phyloP scores from a whole-genome alignment of 371 early-diverging fungal species.

The Mucor piriformis region DNA sequence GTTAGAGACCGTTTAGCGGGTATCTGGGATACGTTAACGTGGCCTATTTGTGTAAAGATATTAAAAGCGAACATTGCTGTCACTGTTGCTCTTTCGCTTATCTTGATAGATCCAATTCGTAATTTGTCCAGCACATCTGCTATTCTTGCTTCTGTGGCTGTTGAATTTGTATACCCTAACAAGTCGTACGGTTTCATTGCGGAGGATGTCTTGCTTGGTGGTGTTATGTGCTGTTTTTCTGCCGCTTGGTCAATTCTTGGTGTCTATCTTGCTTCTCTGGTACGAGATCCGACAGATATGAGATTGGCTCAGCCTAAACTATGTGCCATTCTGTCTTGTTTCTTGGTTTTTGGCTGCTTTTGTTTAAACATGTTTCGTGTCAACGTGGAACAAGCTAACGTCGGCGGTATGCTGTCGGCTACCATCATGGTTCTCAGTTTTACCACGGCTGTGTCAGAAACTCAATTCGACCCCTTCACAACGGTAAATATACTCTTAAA shows the following conservation, averaged over 20 bases:
- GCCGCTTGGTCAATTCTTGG: conserved; percentile 46
- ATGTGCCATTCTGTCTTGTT: conserved; percentile 30
- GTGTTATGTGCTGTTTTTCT: conserved; percentile 44
- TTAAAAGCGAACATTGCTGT: conserved; percentile 50
- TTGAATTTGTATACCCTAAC: conserved; percentile 49
- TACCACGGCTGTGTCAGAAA: conserved; percentile 34
- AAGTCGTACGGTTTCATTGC: conserved; percentile 46
- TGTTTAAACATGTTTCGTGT: conserved; percentile 40
- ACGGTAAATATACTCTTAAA: conserved; percentile 24
- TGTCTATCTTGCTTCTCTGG: conserved; percentile 35
- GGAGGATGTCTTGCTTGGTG: conserved; percentile 43
- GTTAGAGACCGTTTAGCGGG: conserved; percentile 35
- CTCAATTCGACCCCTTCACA: conserved; percentile 23
- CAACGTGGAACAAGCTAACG: conserved; percentile 48
- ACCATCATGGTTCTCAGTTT: conserved; percentile 46
- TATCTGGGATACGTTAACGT: conserved; percentile 41
- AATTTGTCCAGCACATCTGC: conserved; percentile 22
- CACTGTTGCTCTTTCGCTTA: conserved; percentile 37
- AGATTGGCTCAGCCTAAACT: conserved; percentile 35
- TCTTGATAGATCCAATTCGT: conserved; percentile 35
- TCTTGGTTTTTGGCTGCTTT: conserved; percentile 42
- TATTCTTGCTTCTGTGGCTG: conserved; percentile 43
- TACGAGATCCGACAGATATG: conserved; percentile 26
- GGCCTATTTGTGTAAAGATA: conserved; percentile 45
- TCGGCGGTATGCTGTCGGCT: conserved; percentile 53